Conservation (phyloP, 352 stramenopile genomes). For the Pythium volutum region DNA sequence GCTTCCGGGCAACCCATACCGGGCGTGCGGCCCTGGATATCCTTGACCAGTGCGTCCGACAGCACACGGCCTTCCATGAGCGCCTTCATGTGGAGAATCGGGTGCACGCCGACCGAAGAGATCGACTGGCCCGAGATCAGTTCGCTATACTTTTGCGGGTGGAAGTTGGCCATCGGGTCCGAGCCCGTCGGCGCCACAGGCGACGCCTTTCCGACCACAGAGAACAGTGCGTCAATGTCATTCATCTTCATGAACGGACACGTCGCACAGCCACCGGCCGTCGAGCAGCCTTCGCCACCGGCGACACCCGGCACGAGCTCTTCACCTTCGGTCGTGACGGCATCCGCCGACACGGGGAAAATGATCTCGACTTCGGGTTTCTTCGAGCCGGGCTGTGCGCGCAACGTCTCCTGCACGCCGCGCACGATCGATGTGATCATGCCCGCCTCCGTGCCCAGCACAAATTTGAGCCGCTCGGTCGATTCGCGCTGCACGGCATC, state of each 20-base stretch:
- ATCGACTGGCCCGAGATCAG: conserved; percentile 89
- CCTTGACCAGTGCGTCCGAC: conserved; percentile 78
- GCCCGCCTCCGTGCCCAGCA: conserved; percentile 95
- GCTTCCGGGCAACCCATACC: conserved; percentile 55
- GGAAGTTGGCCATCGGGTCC: conserved; percentile 85
- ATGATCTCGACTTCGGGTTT: conserved; percentile 95
- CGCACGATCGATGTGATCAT: conserved; percentile 98
- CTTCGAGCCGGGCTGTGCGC: conserved; percentile 32
- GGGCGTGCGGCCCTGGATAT: conserved; percentile 70
- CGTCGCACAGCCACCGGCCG: conserved; percentile 94
- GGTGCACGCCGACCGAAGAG: conserved; percentile 90
- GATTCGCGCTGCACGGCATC: conserved; percentile 68
- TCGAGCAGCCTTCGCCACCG: conserved; percentile 95
- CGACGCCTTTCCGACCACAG: conserved; percentile 79
- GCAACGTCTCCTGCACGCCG: conserved; percentile 86
- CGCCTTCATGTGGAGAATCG: conserved; percentile 97
- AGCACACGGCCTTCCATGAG: conserved; percentile 92
- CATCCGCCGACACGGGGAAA: conserved; percentile 95
- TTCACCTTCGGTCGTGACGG: conserved; percentile 75
- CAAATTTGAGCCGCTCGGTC: conserved; percentile 88
- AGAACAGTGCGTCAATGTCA: conserved; percentile 95
- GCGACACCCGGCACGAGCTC: conserved; percentile 89
- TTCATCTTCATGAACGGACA: conserved; percentile 99
- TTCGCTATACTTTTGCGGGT: conserved; percentile 91
- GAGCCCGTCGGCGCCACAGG: conserved; percentile 23